Conservation (phyloP, 345 rosid genomes). For the Cochlearia excelsa region DNA sequence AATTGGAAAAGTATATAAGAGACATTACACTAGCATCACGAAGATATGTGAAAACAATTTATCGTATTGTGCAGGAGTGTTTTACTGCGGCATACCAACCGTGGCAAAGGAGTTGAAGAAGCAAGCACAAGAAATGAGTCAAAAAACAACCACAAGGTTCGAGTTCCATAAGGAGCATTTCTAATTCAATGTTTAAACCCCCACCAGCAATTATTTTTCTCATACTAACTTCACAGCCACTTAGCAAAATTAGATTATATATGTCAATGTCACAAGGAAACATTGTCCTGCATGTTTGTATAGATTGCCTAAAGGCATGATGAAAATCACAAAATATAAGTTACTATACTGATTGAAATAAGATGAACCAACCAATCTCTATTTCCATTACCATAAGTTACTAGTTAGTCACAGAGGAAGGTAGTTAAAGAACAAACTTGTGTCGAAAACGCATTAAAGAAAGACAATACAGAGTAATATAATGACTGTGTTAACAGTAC, state of each 20-base stretch:
- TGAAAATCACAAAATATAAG: conserved; percentile 25
- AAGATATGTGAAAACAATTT: conserved; percentile 6
- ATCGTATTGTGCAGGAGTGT: conserved; percentile 62
- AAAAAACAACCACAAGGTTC: conserved; percentile 71
- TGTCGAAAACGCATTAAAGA: conserved; percentile 1
- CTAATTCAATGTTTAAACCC: conserved; percentile 39
- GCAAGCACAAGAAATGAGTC: conserved; percentile 61
- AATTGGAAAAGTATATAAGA: neutral
- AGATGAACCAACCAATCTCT: conserved; percentile 5
- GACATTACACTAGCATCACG: neutral
- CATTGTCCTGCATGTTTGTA: conserved; percentile 32
- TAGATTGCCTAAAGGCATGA: conserved; percentile 37
- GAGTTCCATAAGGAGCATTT: conserved; percentile 94
- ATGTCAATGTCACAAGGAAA: conserved; percentile 13
- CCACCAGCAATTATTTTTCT: conserved; percentile 24
- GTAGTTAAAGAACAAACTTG: conserved; percentile 1
- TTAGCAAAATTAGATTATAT: conserved; percentile 33
- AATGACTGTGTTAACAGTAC: neutral
- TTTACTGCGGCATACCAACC: conserved; percentile 86
- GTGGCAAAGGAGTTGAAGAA: conserved; percentile 86
- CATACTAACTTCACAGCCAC: conserved; percentile 32
- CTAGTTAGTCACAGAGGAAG: conserved; percentile 19
- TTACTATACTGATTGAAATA: conserved; percentile 17
- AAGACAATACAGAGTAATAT: conserved; percentile 6
- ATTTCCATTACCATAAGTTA: conserved; percentile 18